Percentiles rank a stretch among this genome's conserved stretches.
phyloP scores from a whole-genome alignment of 306 rosid genomes.

The Quercus parvula region DNA sequence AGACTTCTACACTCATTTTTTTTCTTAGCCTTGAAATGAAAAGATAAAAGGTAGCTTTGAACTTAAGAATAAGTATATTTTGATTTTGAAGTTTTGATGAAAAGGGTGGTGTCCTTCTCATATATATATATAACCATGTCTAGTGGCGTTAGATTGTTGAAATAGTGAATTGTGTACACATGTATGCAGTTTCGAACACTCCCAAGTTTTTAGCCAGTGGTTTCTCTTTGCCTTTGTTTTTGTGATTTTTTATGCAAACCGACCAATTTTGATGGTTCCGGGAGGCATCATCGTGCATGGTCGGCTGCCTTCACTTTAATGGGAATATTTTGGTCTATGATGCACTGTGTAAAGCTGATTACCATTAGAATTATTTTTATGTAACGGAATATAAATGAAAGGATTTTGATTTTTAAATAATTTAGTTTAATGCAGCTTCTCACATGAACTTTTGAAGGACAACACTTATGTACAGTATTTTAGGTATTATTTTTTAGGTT shows the following conservation, averaged over 20 bases:
- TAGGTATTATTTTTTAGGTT: too few relatives aligned
- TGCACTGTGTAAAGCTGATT: too few relatives aligned
- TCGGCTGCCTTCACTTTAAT: too few relatives aligned
- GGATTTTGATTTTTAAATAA: too few relatives aligned
- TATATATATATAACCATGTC: not conserved
- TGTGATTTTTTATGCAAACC: not conserved
- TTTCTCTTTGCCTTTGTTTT: not conserved
- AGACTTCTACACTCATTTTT: conserved; percentile 70
- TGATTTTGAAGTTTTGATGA: conserved; percentile 1
- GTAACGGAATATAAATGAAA: too few relatives aligned
- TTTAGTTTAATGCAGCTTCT: too few relatives aligned
- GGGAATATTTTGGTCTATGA: too few relatives aligned
- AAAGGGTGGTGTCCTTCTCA: not conserved
- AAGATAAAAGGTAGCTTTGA: not conserved
- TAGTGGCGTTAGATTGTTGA: not conserved
- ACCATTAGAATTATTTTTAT: too few relatives aligned
- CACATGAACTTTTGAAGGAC: too few relatives aligned
- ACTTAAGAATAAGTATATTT: not conserved
- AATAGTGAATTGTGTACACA: not conserved
- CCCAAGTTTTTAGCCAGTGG: not conserved
- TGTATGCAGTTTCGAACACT: not conserved
- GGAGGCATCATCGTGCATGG: too few relatives aligned
- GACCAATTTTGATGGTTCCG: not conserved
- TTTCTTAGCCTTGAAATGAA: not conserved
- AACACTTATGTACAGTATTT: too few relatives aligned